Evolutionary conservation across 2,329 filamentous ascomycete species (phyloP), one percentile per base, ranked within the genome.

Genomic region (Pezicula radicicola): DNA sequence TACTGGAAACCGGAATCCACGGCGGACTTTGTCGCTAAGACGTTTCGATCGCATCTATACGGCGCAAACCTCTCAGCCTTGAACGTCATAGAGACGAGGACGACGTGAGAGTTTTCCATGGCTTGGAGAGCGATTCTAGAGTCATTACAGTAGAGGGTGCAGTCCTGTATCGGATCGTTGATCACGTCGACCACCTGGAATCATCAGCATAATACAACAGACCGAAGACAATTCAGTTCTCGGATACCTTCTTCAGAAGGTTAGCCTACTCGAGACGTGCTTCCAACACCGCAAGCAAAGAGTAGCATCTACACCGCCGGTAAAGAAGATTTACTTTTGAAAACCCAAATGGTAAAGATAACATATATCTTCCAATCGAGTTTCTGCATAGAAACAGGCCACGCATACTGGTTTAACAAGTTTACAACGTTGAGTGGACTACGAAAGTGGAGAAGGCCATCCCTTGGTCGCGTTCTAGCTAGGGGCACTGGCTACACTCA

Each of bases 121-220:
- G 94, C 94, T 76, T 99, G 94, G 51, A 99, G 89, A 48, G 93
- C 92, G 68, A 99, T 94, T 57, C 94, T 95, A 50, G 90, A 93
- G 81, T 99, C 95, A 88, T 97, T 99, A 88, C 95, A 99, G 81
- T 99, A 95, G 77, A 99, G 99, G 78, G 99, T 99, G 86, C 94
- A 99, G 77, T 99, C 94, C 75, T 97, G 94, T 49, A 99, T 95
- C 48, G 99, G 85, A 68, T 99, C 94, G 76, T 97, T 97, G 85
- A 99, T 97, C 65, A 94, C 91, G 71, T 99, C 95, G 67, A 99
- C 92, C 58, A 97, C 90, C 91, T 96, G 62, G 28, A 55, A 41
- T 47, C n/a, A 46, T 68, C 50, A 68, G 63, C 49, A 60, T 44
- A 50, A 21, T n/a, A n/a, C n/a, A n/a, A n/a, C n/a, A n/a, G n/a